Evolutionary conservation across 352 stramenopile genomes (phyloP).

Genomic region (Phytophthora fragariae): DNA sequence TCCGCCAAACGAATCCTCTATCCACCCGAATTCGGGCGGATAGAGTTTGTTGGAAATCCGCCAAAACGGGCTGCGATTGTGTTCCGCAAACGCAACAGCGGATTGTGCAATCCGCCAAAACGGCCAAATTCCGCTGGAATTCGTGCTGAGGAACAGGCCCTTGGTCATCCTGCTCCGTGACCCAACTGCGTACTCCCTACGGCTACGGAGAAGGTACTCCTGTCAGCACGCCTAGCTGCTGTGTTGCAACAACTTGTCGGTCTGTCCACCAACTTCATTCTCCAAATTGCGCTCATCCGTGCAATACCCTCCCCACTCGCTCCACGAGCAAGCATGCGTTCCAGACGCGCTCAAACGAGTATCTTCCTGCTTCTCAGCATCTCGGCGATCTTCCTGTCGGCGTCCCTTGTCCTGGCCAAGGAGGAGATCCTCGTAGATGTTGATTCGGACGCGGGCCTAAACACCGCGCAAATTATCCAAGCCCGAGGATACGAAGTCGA

Average conservation of each 20-base stretch:
- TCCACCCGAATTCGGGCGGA: no score
- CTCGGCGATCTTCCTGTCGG: not conserved
- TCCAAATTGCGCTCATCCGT: slow-evolving; percentile 19
- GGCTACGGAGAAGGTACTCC: not conserved
- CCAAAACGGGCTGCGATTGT: no score
- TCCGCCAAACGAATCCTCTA: no score
- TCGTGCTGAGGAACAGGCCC: no score
- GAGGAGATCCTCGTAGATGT: slow-evolving; percentile 27
- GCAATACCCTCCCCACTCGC: slow-evolving; percentile 11
- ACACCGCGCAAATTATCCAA: slow-evolving; percentile 44
- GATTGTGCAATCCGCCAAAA: no score
- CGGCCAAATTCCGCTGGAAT: no score
- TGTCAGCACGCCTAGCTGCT: not conserved
- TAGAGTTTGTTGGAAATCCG: no score
- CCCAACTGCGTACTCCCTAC: not conserved
- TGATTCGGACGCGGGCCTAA: slow-evolving; percentile 48
- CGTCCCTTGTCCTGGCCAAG: slow-evolving; percentile 8
- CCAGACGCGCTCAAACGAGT: slow-evolving; percentile 1
- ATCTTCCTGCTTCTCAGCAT: slow-evolving; percentile 14
- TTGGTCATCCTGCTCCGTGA: not conserved
- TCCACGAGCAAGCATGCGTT: slow-evolving; percentile 14
- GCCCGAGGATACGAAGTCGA: slow-evolving; percentile 55
- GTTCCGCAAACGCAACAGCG: no score
- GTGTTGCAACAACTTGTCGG: not conserved
- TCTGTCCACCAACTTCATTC: slow-evolving; percentile 6